Percentiles rank a stretch among this genome's conserved stretches.
phyloP scores from a whole-genome alignment of 805 yeast species.

The Cyberlindnera veronae region DNA sequence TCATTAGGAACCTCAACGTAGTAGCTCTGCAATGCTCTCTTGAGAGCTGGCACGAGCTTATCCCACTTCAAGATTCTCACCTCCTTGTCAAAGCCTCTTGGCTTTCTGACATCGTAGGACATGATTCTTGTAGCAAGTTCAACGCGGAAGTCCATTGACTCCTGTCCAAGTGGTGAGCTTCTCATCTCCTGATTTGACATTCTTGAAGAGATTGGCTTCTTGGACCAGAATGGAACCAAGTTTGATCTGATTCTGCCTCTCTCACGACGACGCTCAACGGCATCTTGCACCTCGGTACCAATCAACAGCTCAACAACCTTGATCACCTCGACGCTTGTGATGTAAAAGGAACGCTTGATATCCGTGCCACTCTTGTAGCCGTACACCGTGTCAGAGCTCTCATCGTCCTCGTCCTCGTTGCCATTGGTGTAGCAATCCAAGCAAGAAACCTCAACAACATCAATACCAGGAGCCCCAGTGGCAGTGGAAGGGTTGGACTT shows the following conservation, averaged over 20 bases:
- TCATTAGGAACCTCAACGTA: conserved; percentile 51
- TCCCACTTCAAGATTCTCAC: conserved; percentile 62
- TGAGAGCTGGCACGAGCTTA: conserved; percentile 54
- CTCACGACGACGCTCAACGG: conserved; percentile 54
- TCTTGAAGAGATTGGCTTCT: conserved; percentile 50
- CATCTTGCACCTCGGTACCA: conserved; percentile 44
- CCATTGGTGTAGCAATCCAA: conserved; percentile 40
- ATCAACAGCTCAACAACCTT: conserved; percentile 60
- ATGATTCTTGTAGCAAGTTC: conserved; percentile 63
- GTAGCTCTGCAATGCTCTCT: conserved; percentile 62
- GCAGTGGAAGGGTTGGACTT: conserved; percentile 40
- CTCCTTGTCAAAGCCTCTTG: conserved; percentile 67
- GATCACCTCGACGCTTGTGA: conserved; percentile 65
- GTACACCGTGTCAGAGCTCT: conserved; percentile 27
- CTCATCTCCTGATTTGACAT: conserved; percentile 15
- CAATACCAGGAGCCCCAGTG: conserved; percentile 37
- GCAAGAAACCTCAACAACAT: conserved; percentile 58
- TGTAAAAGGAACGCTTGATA: conserved; percentile 34
- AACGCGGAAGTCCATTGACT: conserved; percentile 35
- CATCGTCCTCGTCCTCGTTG: conserved; percentile 33
- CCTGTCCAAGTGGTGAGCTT: conserved; percentile 24
- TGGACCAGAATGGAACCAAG: conserved; percentile 65
- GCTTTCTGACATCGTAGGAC: conserved; percentile 59
- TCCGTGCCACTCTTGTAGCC: conserved; percentile 27
- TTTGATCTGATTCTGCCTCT: conserved; percentile 66